Percentiles rank a stretch among this genome's conserved stretches.
Conservation (phyloP, 345 rosid species). For the Citrus hindsii region DNA sequence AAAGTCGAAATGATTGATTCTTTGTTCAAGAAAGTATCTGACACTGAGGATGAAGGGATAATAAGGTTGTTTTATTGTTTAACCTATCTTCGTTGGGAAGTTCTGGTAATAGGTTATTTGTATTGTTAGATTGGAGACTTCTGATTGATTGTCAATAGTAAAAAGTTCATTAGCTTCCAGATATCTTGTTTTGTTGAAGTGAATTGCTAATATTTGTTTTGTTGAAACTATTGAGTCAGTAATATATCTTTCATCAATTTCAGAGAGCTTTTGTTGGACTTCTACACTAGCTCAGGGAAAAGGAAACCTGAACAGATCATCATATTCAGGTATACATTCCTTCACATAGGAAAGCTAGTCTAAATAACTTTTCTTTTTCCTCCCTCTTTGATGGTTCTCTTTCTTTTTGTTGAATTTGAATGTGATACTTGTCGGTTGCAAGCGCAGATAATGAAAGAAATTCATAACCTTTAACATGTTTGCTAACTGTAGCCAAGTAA, state of each 20-base stretch:
- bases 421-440: neutral
- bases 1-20: conserved; percentile 90
- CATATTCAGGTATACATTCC: conserved; percentile 62
- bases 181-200: neutral
- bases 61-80: conserved; percentile 36
- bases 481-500: neutral
- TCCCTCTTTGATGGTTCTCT: neutral
- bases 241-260: conserved; percentile 4
- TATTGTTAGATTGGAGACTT: neutral
- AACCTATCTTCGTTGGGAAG: neutral
- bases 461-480: neutral
- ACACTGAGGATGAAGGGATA: conserved; percentile 63
- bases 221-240: neutral
- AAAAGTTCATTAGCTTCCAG: neutral
- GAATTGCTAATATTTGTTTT: neutral
- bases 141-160: neutral
- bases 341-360: neutral
- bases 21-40: conserved; percentile 57
- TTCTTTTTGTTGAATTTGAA: neutral
- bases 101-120: no score
- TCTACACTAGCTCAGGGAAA: conserved; percentile 69
- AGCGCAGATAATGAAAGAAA: neutral
- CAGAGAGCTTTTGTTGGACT: conserved; percentile 83
- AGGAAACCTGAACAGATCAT: conserved; percentile 86
- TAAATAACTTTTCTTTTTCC: neutral